phyloP scores from a whole-genome alignment of 148 eudicot species.

The Amaranthus hypochondriacus region DNA sequence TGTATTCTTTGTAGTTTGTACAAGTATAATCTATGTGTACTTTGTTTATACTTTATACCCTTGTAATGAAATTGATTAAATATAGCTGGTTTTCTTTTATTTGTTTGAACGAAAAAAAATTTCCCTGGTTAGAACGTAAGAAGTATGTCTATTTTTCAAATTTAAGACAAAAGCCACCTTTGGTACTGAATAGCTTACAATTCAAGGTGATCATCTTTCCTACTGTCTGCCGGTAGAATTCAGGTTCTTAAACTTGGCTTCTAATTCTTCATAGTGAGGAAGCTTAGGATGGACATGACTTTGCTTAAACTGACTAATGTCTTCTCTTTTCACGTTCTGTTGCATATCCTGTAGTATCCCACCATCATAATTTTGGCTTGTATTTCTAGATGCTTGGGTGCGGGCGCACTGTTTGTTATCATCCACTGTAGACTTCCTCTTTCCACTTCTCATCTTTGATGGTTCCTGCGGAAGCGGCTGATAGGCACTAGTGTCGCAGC shows the following conservation, averaged over 20 bases:
- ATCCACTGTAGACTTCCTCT: neutral
- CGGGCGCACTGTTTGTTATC: neutral
- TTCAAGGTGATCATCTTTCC: neutral
- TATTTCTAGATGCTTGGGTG: neutral
- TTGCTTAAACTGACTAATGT: neutral
- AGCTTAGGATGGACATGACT: constrained; percentile 8
- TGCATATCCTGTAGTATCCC: neutral
- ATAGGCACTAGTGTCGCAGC: neutral
- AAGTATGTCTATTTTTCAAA: neutral
- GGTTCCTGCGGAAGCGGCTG: constrained; percentile 9
- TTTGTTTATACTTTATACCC: constrained; percentile 3
- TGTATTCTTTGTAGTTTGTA: constrained; percentile 21
- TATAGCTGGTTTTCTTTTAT: constrained; percentile 1
- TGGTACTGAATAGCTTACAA: too few species aligned
- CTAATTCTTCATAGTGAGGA: constrained; percentile 1
- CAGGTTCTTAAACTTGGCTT: neutral
- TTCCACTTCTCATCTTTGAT: neutral
- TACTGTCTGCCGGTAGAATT: neutral
- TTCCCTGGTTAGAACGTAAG: neutral
- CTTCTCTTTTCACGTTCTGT: neutral
- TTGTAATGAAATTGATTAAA: constrained; percentile 17
- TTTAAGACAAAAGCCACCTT: too few species aligned
- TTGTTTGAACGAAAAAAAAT: neutral
- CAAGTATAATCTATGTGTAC: constrained; percentile 18
- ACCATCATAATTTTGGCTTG: neutral